phyloP scores from a whole-genome alignment of 176 grass and related monocot genomes.

The Lolium perenne region DNA sequence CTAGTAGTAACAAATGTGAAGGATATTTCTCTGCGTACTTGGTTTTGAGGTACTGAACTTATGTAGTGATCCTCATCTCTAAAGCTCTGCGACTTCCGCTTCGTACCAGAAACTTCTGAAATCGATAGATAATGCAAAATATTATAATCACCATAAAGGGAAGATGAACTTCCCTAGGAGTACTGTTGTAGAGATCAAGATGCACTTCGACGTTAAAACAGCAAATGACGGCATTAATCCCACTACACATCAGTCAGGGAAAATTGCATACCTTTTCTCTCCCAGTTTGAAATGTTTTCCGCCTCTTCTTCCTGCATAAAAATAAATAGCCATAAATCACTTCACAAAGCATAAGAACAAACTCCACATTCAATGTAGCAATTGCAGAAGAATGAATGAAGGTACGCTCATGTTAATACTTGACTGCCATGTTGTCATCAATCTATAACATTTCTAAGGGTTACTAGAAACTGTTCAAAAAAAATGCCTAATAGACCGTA shows the following conservation, averaged over 20 bases:
- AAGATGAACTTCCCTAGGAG: background rate
- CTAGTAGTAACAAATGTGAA: background rate
- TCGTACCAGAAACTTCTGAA: constrained; percentile 79
- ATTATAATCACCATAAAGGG: background rate
- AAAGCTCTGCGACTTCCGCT: constrained; percentile 76
- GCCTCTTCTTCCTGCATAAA: constrained; percentile 66
- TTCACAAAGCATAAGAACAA: constrained; percentile 28
- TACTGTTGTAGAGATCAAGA: constrained; percentile 17
- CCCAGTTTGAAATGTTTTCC: constrained; percentile 61
- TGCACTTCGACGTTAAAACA: constrained; percentile 16
- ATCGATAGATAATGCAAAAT: constrained; percentile 15
- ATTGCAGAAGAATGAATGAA: background rate
- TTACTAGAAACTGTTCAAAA: background rate
- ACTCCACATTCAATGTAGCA: constrained; percentile 2
- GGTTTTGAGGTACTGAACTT: constrained; percentile 91
- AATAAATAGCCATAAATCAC: constrained; percentile 47
- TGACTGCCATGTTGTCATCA: background rate
- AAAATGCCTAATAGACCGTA: background rate
- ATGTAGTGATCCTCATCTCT: constrained; percentile 96
- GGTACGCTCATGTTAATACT: background rate
- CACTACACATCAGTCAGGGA: background rate
- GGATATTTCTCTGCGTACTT: constrained; percentile 49
- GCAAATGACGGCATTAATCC: background rate
- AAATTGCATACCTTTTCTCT: constrained; percentile 68
- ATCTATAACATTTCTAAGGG: background rate